A percentile compares a stretch with the other conserved stretches of the same genome.
Conservation (phyloP, 2,329 filamentous ascomycete species). For the Colletotrichum scovillei region DNA sequence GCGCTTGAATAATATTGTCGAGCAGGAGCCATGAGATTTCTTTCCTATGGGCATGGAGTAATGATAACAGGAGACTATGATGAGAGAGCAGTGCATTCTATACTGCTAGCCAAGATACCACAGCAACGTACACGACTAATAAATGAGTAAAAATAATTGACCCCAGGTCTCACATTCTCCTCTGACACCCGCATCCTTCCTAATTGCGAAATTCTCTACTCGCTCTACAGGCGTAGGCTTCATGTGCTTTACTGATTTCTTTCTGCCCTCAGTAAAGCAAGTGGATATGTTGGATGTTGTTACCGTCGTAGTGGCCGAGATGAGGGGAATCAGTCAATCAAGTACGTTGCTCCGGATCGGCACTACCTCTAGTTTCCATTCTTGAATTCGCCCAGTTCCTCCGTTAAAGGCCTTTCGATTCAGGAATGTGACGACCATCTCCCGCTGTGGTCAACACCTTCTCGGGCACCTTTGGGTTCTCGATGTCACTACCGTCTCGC, state of each 20-base stretch:
- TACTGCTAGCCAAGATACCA: conserved; percentile 25
- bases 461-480: conserved; percentile 26
- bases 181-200: neutral
- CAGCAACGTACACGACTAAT: conserved; percentile 23
- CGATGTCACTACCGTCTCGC: conserved; percentile 14
- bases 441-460: conserved; percentile 3
- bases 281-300: neutral
- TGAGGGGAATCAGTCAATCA: neutral
- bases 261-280: neutral
- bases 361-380: neutral
- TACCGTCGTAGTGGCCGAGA: neutral
- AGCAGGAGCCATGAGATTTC: conserved; percentile 50
- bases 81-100: neutral
- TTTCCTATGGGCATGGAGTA: neutral
- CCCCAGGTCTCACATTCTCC: neutral
- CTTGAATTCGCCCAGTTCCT: neutral
- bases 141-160: conserved; percentile 7
- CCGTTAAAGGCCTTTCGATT: neutral
- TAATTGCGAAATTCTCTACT: neutral
- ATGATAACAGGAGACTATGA: conserved; percentile 6
- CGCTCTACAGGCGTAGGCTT: neutral
- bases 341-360: neutral
- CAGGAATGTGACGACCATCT: neutral
- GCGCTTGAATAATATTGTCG: conserved; percentile 51
- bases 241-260: neutral